Evolutionary conservation across 768 basidiomycete genomes (phyloP).

Genomic region (Rubroboletus pulcherrimus): DNA sequence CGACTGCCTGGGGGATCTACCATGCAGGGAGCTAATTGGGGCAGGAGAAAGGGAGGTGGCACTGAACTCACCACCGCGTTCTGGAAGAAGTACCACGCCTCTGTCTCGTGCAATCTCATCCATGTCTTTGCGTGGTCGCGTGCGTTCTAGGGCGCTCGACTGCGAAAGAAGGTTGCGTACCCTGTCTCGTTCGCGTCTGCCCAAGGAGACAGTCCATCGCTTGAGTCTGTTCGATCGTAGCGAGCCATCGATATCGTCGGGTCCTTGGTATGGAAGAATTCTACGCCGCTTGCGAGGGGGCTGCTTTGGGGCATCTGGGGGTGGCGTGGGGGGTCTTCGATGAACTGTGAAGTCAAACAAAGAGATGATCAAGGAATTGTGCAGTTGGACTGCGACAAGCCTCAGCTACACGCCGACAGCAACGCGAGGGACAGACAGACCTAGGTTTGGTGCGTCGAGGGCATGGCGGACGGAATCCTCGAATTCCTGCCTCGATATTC

Average conservation of each 20-base stretch:
- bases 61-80: conserved; percentile 54
- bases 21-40: neutral
- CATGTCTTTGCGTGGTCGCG: conserved; percentile 43
- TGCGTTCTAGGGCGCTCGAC: conserved; percentile 40
- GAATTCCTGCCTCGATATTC: conserved; percentile 70
- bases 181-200: conserved; percentile 72
- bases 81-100: conserved; percentile 58
- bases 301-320: conserved; percentile 56
- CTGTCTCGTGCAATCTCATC: conserved; percentile 74
- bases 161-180: conserved; percentile 50
- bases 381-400: conserved; percentile 59
- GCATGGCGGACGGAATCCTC: conserved; percentile 64
- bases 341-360: conserved; percentile 76
- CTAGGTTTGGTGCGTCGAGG: conserved; percentile 56
- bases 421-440: conserved; percentile 23
- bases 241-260: conserved; percentile 51
- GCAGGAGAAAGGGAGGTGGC: neutral
- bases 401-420: conserved; percentile 4
- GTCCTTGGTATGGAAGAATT: conserved; percentile 67
- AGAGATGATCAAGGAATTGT: conserved; percentile 81
- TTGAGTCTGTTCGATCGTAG: conserved; percentile 66
- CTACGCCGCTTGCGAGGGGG: conserved; percentile 68
- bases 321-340: conserved; percentile 63
- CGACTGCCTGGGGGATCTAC: conserved; percentile 70
- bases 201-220: conserved; percentile 68